A percentile compares a stretch with the other conserved stretches of the same genome.
Evolutionary conservation across 495 filamentous ascomycete species (phyloP).

Genomic region (Hypoxylon rickii): DNA sequence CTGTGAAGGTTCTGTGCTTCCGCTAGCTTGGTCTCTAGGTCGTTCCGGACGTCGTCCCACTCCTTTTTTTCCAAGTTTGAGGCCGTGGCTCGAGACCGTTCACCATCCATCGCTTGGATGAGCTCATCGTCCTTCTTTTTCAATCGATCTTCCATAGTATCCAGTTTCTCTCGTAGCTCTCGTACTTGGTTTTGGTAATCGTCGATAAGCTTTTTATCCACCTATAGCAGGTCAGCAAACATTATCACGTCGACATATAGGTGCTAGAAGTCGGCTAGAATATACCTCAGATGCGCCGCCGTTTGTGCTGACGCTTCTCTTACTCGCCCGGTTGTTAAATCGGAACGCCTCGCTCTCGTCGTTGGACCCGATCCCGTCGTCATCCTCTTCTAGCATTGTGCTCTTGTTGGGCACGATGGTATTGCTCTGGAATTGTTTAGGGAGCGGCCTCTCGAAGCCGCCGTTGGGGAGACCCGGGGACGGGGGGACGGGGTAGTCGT

Average conservation of each 20-base stretch:
- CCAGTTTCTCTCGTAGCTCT: slow-evolving; percentile 73
- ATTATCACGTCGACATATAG: too few species aligned
- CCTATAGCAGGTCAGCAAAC: slow-evolving; percentile 41
- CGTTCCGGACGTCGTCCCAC: slow-evolving; percentile 73
- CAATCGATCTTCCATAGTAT: slow-evolving; percentile 66
- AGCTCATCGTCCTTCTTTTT: slow-evolving; percentile 57
- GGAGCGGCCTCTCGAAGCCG: slow-evolving; percentile 61
- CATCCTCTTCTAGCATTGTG: slow-evolving; percentile 97
- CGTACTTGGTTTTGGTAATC: slow-evolving; percentile 80
- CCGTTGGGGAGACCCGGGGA: slow-evolving; percentile 48
- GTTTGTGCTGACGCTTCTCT: slow-evolving; percentile 57
- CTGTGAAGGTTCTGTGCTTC: slow-evolving; percentile 78
- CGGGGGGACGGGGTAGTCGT: slow-evolving; percentile 52
- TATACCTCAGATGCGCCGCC: slow-evolving; percentile 55
- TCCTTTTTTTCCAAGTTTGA: slow-evolving; percentile 64
- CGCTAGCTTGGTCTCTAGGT: slow-evolving; percentile 77
- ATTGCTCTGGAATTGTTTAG: slow-evolving; percentile 93
- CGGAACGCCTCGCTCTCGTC: slow-evolving; percentile 58
- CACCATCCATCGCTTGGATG: slow-evolving; percentile 44
- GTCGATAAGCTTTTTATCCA: slow-evolving; percentile 70
- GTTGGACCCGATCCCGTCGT: slow-evolving; percentile 57
- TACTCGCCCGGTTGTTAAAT: slow-evolving; percentile 57
- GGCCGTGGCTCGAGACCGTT: slow-evolving; percentile 47
- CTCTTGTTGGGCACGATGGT: slow-evolving; percentile 97
- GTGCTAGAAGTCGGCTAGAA: too few species aligned